Conservation (phyloP, 2,329 filamentous ascomycete genomes). For the Bipolaris gigantea region DNA sequence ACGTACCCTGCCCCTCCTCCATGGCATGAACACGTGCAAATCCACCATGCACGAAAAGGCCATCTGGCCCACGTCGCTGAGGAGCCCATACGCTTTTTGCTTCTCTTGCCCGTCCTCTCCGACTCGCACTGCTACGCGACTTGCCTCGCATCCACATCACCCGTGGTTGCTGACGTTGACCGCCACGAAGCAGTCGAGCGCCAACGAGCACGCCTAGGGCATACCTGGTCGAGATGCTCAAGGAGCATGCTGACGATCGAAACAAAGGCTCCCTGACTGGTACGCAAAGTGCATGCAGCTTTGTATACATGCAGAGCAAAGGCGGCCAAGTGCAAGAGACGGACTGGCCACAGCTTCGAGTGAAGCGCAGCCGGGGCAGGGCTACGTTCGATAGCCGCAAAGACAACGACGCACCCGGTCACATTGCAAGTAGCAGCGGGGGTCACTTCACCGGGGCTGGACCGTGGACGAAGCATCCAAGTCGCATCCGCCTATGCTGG, state of each 20-base stretch:
- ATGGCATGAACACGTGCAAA: slow-evolving; percentile 24
- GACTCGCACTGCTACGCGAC: slow-evolving; percentile 23
- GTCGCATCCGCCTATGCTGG: slow-evolving; percentile 25
- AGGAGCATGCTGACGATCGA: slow-evolving; percentile 22
- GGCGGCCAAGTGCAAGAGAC: slow-evolving; percentile 19
- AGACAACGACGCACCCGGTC: slow-evolving; percentile 4
- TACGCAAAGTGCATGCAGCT: slow-evolving; percentile 23
- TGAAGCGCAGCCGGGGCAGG: slow-evolving; percentile 2
- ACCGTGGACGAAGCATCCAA: too few relatives aligned
- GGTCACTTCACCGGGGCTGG: too few relatives aligned
- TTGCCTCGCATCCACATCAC: slow-evolving; percentile 21
- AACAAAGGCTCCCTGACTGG: slow-evolving; percentile 23
- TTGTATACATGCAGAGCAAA: slow-evolving; percentile 24
- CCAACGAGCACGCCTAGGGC: slow-evolving; percentile 22
- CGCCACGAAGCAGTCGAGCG: slow-evolving; percentile 18
- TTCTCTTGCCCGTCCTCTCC: slow-evolving; percentile 8
- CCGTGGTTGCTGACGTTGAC: background rate
- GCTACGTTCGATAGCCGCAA: background rate
- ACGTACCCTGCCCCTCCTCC: slow-evolving; percentile 11
- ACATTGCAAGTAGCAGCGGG: too few relatives aligned
- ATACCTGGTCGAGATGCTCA: slow-evolving; percentile 25
- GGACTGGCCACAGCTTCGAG: slow-evolving; percentile 22
- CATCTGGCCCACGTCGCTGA: slow-evolving; percentile 13
- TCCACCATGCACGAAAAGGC: slow-evolving; percentile 15
- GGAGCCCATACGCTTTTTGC: slow-evolving; percentile 24